A percentile compares a stretch with the other conserved stretches of the same genome.
These are phyloP conservation scores for Chrysopogon serrulatus DNA, from an alignment of 176 grass and related monocot species.

Conservation along the genomic window DNA sequence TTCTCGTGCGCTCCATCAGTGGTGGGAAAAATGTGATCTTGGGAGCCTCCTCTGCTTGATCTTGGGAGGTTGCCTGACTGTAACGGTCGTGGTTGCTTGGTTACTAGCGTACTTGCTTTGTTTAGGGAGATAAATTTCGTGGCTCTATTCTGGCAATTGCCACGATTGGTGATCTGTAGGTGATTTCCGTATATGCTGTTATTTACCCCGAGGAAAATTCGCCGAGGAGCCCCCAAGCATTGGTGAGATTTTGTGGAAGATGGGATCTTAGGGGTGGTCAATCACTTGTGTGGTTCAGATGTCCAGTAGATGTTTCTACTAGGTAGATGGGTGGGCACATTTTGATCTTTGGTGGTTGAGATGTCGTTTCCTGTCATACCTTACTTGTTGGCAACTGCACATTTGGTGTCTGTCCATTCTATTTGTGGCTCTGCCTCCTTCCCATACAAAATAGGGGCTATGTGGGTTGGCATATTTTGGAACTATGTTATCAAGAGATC, in stretches of 20 bases:
- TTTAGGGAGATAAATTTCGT: background rate
- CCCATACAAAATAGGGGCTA: background rate
- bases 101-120: background rate
- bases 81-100: background rate
- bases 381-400: background rate
- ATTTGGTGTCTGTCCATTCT: background rate
- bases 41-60: background rate
- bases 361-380: background rate
- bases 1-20: background rate
- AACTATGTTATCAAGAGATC: background rate
- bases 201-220: background rate
- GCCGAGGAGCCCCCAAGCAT: background rate
- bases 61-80: background rate
- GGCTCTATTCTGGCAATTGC: background rate
- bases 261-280: slow-evolving; percentile 11
- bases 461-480: background rate
- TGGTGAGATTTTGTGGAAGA: slow-evolving; percentile 1
- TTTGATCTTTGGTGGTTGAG: slow-evolving; percentile 12
- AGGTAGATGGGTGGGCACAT: background rate
- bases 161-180: background rate
- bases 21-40: background rate
- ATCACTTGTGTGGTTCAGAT: slow-evolving; percentile 22
- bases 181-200: background rate
- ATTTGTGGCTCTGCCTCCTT: background rate
- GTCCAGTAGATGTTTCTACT: slow-evolving; percentile 1